Evolutionary conservation across 768 basidiomycete species (phyloP), one percentile per base, ranked within the genome.

Genomic region (Tricholoma sp.): DNA sequence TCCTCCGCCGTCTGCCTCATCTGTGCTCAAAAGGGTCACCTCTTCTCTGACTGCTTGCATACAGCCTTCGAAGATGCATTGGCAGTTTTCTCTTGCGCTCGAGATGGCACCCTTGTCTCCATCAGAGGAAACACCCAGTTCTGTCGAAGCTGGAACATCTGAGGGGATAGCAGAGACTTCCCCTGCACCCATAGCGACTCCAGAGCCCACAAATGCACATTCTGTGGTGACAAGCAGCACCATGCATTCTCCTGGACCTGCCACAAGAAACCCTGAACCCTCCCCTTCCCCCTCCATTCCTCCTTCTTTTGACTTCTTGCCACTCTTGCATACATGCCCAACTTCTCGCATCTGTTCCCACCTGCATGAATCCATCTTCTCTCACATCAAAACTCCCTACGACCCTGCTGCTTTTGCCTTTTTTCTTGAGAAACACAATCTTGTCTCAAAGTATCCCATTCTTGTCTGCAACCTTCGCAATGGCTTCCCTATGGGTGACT

Each of bases 401-500:
- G 54, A 67, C 55, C 31, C 66, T 0, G 24, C 62, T 16, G 67
- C 68, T 7, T 74, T 76, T 43, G 59, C 64, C 14, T 16, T 7
- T 0, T 43, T 66, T 24, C 63, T 74, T 3, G 1, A n/a, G 1
- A 64, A 61, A 29, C 62, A 64, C 39, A 49, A 66, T 10, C 64
- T 76, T 5, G 27, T 47, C 0, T 0, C 53, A 0, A 2, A 37
- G 27, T 76, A 76, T 31, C 74, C 74, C 0, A 7, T 60, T 1
- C 64, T 78, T 1, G 49, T 65, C 6, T 0, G 52, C 4, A 74
- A 73, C 18, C 63, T 78, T 1, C 55, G 57, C 0, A 7, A 63
- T 9, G 71, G 74, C 1, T 76, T 76, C 52, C 71, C 70, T 0
- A 55, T 76, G 2, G 72, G 74, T 1, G n/a, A 61, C 2, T 71